Evolutionary conservation across 2,329 filamentous ascomycete genomes (phyloP), one percentile per base, ranked within the genome.

Genomic region (Fusarium sp.): DNA sequence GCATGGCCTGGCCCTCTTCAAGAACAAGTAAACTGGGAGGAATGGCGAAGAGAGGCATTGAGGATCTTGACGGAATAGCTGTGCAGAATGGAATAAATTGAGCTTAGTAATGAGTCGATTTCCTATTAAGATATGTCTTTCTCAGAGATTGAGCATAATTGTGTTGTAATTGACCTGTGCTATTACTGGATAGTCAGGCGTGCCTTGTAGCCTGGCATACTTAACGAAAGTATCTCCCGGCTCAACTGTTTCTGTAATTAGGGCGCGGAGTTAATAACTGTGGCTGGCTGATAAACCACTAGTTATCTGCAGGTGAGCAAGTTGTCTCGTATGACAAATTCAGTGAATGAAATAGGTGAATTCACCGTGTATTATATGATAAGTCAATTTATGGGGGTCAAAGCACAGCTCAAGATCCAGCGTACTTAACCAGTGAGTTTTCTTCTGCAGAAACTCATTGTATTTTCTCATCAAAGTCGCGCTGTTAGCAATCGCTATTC

Each of bases 371-470:
- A 38, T 26, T 21, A 26, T 37, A 3, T 26, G 18, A 49, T 38
- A 16, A 3, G 38, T 38, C 21, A 49, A 16, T 2, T 9, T 38
- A 1, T 6, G n/a, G 46, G 26, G 31, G 46, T 38, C 46, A 49
- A 37, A 48, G 44, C 46, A 16, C 0, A 2, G 24, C 11, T 20
- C 1, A 5, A 5, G 1, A 16, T 23, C 10, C 10, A n/a, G n/a
- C 7, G 3, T 48, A 48, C 11, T 20, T 35, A 48, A 35, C 23
- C 21, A 11, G 12, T n/a, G 2, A 6, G 15, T 4, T 16, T 48
- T 5, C 11, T 13, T 13, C 2, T 3, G 3, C 4, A 8, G 4
- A n/a, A 13, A 2, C 5, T 8, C 5, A 15, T 8, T 6, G 8
- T 15, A 3, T n/a, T 2, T 33, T 3, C 12, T 37, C 8, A 0